phyloP scores from a whole-genome alignment of 331 rosid species.

The Malus hybrid region DNA sequence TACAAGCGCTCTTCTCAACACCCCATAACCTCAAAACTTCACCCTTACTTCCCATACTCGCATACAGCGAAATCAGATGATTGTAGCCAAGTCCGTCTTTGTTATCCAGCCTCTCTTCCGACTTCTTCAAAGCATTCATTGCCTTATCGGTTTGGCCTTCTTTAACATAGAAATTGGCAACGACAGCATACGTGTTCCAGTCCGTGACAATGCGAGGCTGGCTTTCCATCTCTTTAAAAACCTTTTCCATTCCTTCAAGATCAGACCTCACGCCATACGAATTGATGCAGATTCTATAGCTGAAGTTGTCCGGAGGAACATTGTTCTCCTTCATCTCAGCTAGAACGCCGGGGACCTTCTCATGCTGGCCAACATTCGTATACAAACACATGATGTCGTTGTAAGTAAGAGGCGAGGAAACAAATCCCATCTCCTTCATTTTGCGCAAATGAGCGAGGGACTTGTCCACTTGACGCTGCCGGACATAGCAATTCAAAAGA shows the following conservation, averaged over 20 bases:
- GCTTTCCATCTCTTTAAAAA: conserved; percentile 64
- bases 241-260: conserved; percentile 44
- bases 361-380: conserved; percentile 53
- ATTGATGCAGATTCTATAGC: conserved; percentile 82
- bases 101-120: conserved; percentile 56
- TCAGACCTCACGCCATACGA: conserved; percentile 57
- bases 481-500: conserved; percentile 76
- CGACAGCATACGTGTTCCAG: conserved; percentile 78
- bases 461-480: conserved; percentile 52
- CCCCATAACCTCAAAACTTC: conserved; percentile 70
- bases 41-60: conserved; percentile 44
- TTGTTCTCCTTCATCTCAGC: conserved; percentile 61
- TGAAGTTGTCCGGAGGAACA: conserved; percentile 63
- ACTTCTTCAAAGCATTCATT: conserved; percentile 41
- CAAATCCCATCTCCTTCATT: conserved; percentile 77
- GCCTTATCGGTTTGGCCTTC: conserved; percentile 43
- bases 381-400: conserved; percentile 77
- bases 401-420: conserved; percentile 50
- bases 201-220: conserved; percentile 59
- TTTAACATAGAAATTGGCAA: conserved; percentile 58
- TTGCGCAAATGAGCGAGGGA: conserved; percentile 51
- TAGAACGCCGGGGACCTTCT: conserved; percentile 53
- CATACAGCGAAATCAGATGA: conserved; percentile 61
- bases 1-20: conserved; percentile 51
- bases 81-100: conserved; percentile 63